Base-by-base conservation (phyloP, 2,329 filamentous ascomycete genomes). In the Phyllosticta citribraziliensis region DNA sequence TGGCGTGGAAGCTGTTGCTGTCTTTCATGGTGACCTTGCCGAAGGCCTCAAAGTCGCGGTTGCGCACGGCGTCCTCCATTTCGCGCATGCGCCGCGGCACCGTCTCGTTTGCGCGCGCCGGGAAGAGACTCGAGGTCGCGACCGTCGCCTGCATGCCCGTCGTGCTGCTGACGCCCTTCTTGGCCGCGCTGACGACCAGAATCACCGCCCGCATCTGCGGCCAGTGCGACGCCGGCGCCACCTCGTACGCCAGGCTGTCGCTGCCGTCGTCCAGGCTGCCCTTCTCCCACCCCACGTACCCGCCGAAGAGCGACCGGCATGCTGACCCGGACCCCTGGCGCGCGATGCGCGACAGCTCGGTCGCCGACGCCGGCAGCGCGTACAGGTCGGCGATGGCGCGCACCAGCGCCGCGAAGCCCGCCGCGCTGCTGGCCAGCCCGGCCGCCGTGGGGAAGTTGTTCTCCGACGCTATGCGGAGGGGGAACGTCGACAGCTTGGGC, bases 371-470 rank as follows among this genome's bases (percentile, higher is more conserved):
- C 4, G 88, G 87, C 6, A 99, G 85, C 72, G 89, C 82, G 78
- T 97, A 99, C 51, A 99, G 84, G 74, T 97, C 84, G 40, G 94
- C 94, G 68, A 99, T 90, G 65, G 90, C 92, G 62, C 91, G 84
- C 20, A 97, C 82, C 0, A 86, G 76, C 12, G 84, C 84, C 40
- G 84, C 84, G 67, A 87, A 85, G 24, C 84, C 84, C n/a, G 84
- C 84, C n/a, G 84, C 84, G 22, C 79, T 80, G 66, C 79, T 81
- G 51, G 84, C 84, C 27, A 99, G 85, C 6, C 94, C 94, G 4
- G 94, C 94, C 25, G 94, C 94, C 2, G 94, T 99, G 65, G 94
- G 94, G 82, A 99, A 99, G 82, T 99, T 99, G 83, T 99, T 99
- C 79, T 94, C 89, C 62, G 89, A 94, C 61, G 97, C 91, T 66